phyloP scores from a whole-genome alignment of 2,329 filamentous ascomycete species.

The Piedraia hortae region DNA sequence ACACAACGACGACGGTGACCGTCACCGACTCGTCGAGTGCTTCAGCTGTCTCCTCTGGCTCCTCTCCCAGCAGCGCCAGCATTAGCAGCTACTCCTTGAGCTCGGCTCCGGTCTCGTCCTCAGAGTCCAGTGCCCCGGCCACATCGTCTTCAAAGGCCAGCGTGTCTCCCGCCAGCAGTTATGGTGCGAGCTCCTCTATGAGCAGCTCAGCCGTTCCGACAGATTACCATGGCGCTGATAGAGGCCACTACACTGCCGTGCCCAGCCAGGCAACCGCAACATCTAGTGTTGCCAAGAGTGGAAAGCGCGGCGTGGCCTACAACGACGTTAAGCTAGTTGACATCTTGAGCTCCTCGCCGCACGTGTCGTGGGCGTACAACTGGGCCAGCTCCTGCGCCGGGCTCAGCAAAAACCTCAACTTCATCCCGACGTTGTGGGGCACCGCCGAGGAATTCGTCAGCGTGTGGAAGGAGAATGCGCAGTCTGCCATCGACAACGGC shows the following conservation, averaged over 20 bases:
- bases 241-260: no score
- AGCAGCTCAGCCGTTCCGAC: no score
- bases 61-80: not conserved
- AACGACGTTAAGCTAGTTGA: slow-evolving; percentile 29
- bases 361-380: slow-evolving; percentile 39
- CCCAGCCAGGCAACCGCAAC: slow-evolving; percentile 4
- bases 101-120: slow-evolving; percentile 1
- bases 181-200: slow-evolving; percentile 2
- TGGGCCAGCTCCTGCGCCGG: slow-evolving; percentile 27
- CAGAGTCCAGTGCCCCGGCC: slow-evolving; percentile 2
- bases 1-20: not conserved
- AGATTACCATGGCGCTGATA: no score
- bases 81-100: not conserved
- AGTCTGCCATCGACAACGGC: slow-evolving; percentile 25
- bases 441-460: slow-evolving; percentile 17
- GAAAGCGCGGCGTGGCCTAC: slow-evolving; percentile 42
- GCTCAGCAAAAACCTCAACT: slow-evolving; percentile 22
- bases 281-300: slow-evolving; percentile 6
- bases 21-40: not conserved
- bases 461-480: slow-evolving; percentile 25
- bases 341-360: slow-evolving; percentile 18
- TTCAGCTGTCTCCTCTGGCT: no score
- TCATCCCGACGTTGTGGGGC: slow-evolving; percentile 35
- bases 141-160: slow-evolving; percentile 3
- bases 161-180: slow-evolving; percentile 1